phyloP scores from a whole-genome alignment of 2,329 filamentous ascomycete genomes.

The Xylaria sp. region DNA sequence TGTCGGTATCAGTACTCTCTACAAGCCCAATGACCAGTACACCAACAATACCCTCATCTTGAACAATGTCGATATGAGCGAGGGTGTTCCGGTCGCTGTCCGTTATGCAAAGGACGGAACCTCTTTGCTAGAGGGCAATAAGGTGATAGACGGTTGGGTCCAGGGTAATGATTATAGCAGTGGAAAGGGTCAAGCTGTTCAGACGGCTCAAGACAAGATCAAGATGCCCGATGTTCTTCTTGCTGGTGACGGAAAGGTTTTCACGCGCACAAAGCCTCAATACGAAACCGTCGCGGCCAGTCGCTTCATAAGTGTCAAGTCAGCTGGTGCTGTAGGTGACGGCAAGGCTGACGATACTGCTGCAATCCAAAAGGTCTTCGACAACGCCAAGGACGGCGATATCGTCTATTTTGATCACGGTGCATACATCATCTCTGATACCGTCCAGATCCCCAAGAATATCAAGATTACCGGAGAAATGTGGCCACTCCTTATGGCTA shows the following conservation, averaged over 20 bases:
- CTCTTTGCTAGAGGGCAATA: constrained; percentile 74
- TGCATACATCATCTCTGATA: constrained; percentile 75
- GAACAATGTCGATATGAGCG: constrained; percentile 87
- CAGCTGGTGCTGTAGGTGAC: constrained; percentile 85
- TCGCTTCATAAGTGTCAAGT: constrained; percentile 85
- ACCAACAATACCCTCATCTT: constrained; percentile 86
- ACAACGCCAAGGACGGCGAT: constrained; percentile 70
- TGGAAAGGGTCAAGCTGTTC: constrained; percentile 62
- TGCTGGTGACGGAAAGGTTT: constrained; percentile 73
- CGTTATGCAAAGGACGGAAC: constrained; percentile 64
- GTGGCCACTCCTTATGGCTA: constrained; percentile 89
- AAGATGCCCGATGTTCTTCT: constrained; percentile 72
- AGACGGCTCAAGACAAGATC: constrained; percentile 65
- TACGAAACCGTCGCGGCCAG: constrained; percentile 75
- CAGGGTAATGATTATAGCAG: constrained; percentile 80
- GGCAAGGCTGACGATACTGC: constrained; percentile 87
- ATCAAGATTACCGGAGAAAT: constrained; percentile 91
- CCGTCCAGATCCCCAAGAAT: constrained; percentile 77
- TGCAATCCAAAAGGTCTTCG: constrained; percentile 81
- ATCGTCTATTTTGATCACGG: constrained; percentile 82
- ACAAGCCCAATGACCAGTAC: constrained; percentile 67
- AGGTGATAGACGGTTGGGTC: constrained; percentile 75
- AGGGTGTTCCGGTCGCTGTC: constrained; percentile 74
- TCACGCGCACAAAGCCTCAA: constrained; percentile 88
- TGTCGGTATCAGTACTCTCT: constrained; percentile 81